Evolutionary conservation across 495 filamentous ascomycete genomes (phyloP).

Genomic region (Mycothermus thermophilus): DNA sequence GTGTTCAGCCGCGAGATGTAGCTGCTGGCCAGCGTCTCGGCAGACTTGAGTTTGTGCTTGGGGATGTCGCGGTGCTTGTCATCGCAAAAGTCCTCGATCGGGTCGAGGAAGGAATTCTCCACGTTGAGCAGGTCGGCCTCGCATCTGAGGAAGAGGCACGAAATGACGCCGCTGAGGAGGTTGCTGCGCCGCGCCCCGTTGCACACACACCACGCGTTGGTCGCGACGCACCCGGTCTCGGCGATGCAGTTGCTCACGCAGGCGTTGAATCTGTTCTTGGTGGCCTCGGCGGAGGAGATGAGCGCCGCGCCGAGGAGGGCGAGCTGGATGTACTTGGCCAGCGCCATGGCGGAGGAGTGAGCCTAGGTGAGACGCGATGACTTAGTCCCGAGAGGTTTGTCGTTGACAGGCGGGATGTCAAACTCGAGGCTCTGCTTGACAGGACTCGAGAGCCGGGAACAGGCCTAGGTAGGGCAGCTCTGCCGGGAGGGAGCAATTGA

Average conservation of each 20-base stretch:
- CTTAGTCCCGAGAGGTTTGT: neutral
- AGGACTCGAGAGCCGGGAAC: too few relatives aligned
- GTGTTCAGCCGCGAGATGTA: conserved; percentile 7
- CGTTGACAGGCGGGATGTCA: too few relatives aligned
- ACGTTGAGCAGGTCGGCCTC: conserved; percentile 10
- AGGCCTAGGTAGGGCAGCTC: too few relatives aligned
- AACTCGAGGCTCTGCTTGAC: too few relatives aligned
- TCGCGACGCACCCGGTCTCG: conserved; percentile 8
- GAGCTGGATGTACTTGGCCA: conserved; percentile 4
- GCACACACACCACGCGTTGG: conserved; percentile 18
- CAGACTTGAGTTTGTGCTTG: conserved; percentile 6
- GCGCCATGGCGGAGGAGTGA: conserved; percentile 3
- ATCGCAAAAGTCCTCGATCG: conserved; percentile 12
- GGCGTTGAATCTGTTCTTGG: conserved; percentile 5
- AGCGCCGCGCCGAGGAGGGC: conserved; percentile 4
- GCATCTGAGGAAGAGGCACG: conserved; percentile 20
- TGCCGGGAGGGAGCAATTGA: too few relatives aligned
- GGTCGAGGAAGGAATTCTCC: conserved; percentile 11
- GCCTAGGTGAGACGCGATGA: neutral
- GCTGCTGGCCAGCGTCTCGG: conserved; percentile 13
- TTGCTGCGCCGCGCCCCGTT: conserved; percentile 4
- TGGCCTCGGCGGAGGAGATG: conserved; percentile 3
- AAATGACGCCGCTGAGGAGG: conserved; percentile 14
- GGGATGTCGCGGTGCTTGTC: conserved; percentile 11
- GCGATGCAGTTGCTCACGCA: conserved; percentile 17